phyloP scores from a whole-genome alignment of 2,329 filamentous ascomycete genomes.

The Fusarium odoratissimum region DNA sequence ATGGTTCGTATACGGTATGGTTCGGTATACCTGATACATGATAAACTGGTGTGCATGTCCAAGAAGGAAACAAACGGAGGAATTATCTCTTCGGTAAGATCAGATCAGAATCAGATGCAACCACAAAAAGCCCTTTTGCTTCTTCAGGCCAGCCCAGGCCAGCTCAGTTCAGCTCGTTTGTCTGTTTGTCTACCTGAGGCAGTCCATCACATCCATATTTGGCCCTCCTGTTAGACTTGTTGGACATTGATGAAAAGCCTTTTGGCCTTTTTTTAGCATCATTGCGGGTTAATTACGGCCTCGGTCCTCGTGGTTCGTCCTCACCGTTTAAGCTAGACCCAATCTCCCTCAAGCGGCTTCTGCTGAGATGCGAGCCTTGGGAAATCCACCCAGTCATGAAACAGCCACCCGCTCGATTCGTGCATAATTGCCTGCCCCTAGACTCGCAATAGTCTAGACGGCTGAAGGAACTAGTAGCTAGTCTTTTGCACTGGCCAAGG shows the following conservation, averaged over 20 bases:
- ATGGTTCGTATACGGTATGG: background rate
- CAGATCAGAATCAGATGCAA: background rate
- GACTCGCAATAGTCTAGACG: constrained; percentile 5
- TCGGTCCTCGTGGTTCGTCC: constrained; percentile 21
- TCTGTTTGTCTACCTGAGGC: constrained; percentile 13
- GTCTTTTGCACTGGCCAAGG: constrained; percentile 6
- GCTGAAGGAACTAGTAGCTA: constrained; percentile 11
- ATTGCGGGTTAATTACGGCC: constrained; percentile 40
- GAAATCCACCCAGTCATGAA: constrained; percentile 24
- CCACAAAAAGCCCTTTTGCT: background rate
- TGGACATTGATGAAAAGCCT: background rate
- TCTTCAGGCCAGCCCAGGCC: constrained; percentile 8
- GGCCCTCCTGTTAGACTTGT: constrained; percentile 6
- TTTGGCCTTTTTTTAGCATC: constrained; percentile 37
- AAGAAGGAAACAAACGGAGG: background rate
- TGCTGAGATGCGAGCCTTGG: constrained; percentile 4
- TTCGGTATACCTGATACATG: constrained; percentile 1
- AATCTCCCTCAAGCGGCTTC: constrained; percentile 6
- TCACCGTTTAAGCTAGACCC: constrained; percentile 36
- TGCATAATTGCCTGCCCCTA: background rate
- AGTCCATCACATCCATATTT: constrained; percentile 4
- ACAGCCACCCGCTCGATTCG: constrained; percentile 33
- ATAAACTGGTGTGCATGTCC: background rate
- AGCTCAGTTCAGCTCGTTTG: background rate
- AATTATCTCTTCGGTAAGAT: constrained; percentile 6